phyloP scores from a whole-genome alignment of 1,139 yeast species.

The Yamadazyma epiphylla region DNA sequence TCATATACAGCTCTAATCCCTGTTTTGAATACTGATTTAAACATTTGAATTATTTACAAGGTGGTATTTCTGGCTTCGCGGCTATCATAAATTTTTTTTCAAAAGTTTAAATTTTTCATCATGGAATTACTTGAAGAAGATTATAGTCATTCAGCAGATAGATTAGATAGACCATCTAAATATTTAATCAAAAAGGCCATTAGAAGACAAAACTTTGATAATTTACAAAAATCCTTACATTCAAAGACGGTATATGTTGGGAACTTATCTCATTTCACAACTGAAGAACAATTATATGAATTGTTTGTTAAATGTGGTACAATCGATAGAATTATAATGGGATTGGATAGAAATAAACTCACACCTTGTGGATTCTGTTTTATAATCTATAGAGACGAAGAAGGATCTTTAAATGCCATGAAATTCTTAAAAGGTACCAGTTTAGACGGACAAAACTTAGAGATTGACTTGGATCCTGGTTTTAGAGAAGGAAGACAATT shows the following conservation, averaged over 20 bases:
- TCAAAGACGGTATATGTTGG: constrained; percentile 86
- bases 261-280: constrained; percentile 75
- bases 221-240: constrained; percentile 57
- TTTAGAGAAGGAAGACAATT: constrained; percentile 91
- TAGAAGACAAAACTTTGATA: constrained; percentile 49
- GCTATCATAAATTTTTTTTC: not conserved
- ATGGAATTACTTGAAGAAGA: constrained; percentile 58
- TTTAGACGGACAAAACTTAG: constrained; percentile 73
- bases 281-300: constrained; percentile 91
- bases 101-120: not conserved
- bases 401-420: constrained; percentile 75
- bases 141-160: constrained; percentile 49
- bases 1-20: constrained; percentile 75
- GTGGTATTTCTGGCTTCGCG: not conserved
- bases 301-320: constrained; percentile 77
- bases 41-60: constrained; percentile 17
- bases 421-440: constrained; percentile 77
- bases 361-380: constrained; percentile 97
- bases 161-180: constrained; percentile 75
- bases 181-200: constrained; percentile 75
- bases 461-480: constrained; percentile 92
- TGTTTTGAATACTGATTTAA: constrained; percentile 43
- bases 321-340: constrained; percentile 82
- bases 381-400: constrained; percentile 65
- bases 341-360: constrained; percentile 78